A percentile compares a stretch with the other conserved stretches of the same genome.
Conservation (phyloP, 441 rosid species). For the Gossypium davidsonii region DNA sequence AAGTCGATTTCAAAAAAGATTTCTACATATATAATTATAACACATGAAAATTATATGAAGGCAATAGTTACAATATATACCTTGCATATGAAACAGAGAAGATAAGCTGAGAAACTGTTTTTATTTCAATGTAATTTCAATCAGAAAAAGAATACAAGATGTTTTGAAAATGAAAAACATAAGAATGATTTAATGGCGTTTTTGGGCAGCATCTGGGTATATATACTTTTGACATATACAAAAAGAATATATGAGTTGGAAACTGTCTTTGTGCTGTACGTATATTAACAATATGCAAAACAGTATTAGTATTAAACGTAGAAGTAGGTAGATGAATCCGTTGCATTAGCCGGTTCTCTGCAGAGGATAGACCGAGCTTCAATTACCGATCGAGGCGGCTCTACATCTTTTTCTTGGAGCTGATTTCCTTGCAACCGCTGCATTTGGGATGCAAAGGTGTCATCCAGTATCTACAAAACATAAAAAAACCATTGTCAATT, state of each 20-base stretch:
- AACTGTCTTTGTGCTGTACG: neutral
- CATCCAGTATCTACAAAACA: constrained; percentile 64
- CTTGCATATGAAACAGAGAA: neutral
- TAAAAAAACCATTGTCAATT: neutral
- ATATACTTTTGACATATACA: neutral
- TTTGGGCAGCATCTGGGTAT: neutral
- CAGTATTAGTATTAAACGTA: constrained; percentile 35
- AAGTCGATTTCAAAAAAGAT: no score
- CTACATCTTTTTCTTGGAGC: constrained; percentile 78
- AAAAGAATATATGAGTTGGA: neutral
- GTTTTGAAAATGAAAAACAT: neutral
- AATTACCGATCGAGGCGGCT: constrained; percentile 81
- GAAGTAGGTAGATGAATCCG: constrained; percentile 66
- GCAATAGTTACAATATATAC: no score
- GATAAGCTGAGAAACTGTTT: neutral
- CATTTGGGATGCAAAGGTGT: constrained; percentile 89
- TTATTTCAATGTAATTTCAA: neutral
- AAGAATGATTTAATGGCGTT: neutral
- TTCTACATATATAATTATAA: no score
- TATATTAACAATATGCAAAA: neutral
- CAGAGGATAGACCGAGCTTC: constrained; percentile 96
- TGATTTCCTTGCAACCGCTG: constrained; percentile 75
- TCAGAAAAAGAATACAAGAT: neutral
- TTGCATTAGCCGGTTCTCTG: constrained; percentile 59
- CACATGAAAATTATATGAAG: no score